Conservation (phyloP, 2,329 filamentous ascomycete genomes). For the Beauveria sp. region DNA sequence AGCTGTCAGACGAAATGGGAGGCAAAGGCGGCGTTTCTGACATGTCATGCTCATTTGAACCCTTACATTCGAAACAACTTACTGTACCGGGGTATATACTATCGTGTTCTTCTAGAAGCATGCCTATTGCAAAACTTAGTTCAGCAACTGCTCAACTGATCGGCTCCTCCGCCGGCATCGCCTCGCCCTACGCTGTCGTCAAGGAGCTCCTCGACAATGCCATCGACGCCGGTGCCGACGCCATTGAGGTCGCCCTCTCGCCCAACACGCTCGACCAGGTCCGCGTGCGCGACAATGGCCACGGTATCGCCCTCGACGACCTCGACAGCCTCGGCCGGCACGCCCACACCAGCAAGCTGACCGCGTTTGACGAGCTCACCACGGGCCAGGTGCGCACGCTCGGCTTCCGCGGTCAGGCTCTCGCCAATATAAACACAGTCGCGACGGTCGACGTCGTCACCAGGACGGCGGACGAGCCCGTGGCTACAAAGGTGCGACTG, state of each 20-base stretch:
- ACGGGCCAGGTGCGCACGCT: constrained; percentile 49
- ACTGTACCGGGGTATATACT: not conserved
- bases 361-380: constrained; percentile 53
- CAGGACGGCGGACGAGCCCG: constrained; percentile 50
- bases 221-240: constrained; percentile 62
- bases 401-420: constrained; percentile 70
- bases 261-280: constrained; percentile 61
- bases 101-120: constrained; percentile 17
- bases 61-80: not conserved
- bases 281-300: constrained; percentile 66
- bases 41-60: not conserved
- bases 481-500: constrained; percentile 45
- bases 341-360: constrained; percentile 69
- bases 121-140: constrained; percentile 45
- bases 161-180: constrained; percentile 52
- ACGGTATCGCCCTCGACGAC: constrained; percentile 58
- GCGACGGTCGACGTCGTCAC: constrained; percentile 52
- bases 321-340: constrained; percentile 53
- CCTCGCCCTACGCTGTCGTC: constrained; percentile 52
- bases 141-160: constrained; percentile 45
- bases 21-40: not conserved
- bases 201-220: constrained; percentile 76
- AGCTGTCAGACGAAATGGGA: not conserved
- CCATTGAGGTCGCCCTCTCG: constrained; percentile 57
- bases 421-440: constrained; percentile 57